These are phyloP conservation scores for Russula dissimulans DNA, from an alignment of 768 basidiomycete species.

Conservation along the genomic window DNA sequence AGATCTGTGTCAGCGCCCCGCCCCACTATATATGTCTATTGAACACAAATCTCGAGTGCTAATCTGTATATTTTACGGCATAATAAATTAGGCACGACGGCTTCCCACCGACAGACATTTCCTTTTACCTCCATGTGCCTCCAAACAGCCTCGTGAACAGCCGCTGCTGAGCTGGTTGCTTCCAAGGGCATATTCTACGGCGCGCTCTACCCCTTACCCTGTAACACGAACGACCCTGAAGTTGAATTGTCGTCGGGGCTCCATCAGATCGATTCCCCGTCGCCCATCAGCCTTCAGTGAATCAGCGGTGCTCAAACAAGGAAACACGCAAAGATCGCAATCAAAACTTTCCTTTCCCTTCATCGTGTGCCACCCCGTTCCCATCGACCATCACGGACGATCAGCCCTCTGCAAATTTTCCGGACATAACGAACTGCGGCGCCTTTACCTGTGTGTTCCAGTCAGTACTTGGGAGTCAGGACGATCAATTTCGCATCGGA, in stretches of 20 bases:
- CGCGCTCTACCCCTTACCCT: not conserved
- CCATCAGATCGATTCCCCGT: not conserved
- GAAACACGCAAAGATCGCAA: not conserved
- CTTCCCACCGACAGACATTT: not conserved
- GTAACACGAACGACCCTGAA: not conserved
- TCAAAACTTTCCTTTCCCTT: not conserved
- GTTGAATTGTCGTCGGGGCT: not conserved
- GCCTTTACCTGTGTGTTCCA: too few relatives aligned
- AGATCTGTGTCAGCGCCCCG: slow-evolving; percentile 1
- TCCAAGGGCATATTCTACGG: not conserved
- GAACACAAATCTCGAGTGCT: not conserved
- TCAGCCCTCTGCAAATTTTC: not conserved
- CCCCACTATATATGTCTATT: not conserved
- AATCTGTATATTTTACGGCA: slow-evolving; percentile 6
- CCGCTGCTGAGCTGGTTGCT: not conserved
- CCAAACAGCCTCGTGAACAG: not conserved
- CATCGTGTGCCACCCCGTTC: not conserved
- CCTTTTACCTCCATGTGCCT: not conserved
- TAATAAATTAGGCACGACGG: not conserved
- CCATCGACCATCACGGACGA: not conserved
- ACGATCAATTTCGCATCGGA: too few relatives aligned
- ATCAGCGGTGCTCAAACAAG: not conserved
- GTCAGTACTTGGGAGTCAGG: not conserved
- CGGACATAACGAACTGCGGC: too few relatives aligned
- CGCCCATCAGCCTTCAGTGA: not conserved